phyloP scores from a whole-genome alignment of 768 basidiomycete genomes.

The Termitomyces titanicus region DNA sequence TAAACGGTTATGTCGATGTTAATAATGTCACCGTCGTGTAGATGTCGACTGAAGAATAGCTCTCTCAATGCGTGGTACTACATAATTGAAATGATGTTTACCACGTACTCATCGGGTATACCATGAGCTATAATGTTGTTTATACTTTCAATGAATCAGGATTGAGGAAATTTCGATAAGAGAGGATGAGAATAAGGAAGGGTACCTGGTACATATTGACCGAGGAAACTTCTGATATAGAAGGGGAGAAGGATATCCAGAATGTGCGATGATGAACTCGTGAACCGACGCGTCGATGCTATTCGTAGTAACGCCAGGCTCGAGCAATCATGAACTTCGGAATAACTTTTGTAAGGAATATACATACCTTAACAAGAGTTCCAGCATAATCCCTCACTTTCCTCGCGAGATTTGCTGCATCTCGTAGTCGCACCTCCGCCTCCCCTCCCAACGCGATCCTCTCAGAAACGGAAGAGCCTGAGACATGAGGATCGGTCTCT shows the following conservation, averaged over 20 bases:
- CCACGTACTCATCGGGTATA: slow-evolving; percentile 85
- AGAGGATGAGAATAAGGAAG: neutral
- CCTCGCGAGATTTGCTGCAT: slow-evolving; percentile 54
- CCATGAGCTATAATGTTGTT: slow-evolving; percentile 89
- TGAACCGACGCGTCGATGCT: slow-evolving; percentile 72
- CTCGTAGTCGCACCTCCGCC: slow-evolving; percentile 48
- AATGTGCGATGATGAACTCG: slow-evolving; percentile 58
- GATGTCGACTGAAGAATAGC: slow-evolving; percentile 53
- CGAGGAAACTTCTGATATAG: slow-evolving; percentile 72
- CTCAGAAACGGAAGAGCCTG: slow-evolving; percentile 9
- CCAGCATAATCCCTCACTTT: slow-evolving; percentile 53
- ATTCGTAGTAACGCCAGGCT: slow-evolving; percentile 75
- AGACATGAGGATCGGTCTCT: neutral
- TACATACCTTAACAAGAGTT: slow-evolving; percentile 47
- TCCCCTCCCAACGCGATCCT: slow-evolving; percentile 48
- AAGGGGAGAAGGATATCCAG: slow-evolving; percentile 87
- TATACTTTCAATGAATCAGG: slow-evolving; percentile 58
- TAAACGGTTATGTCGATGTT: slow-evolving; percentile 88
- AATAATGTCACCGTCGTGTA: slow-evolving; percentile 82
- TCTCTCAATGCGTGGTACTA: neutral
- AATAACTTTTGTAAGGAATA: neutral
- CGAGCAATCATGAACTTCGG: neutral
- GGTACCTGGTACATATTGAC: slow-evolving; percentile 69
- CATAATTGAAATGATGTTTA: neutral
- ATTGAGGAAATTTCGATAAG: slow-evolving; percentile 23